These are phyloP conservation scores for Botrytis elliptica DNA, from an alignment of 2,329 filamentous ascomycete species.

Conservation along the genomic window DNA sequence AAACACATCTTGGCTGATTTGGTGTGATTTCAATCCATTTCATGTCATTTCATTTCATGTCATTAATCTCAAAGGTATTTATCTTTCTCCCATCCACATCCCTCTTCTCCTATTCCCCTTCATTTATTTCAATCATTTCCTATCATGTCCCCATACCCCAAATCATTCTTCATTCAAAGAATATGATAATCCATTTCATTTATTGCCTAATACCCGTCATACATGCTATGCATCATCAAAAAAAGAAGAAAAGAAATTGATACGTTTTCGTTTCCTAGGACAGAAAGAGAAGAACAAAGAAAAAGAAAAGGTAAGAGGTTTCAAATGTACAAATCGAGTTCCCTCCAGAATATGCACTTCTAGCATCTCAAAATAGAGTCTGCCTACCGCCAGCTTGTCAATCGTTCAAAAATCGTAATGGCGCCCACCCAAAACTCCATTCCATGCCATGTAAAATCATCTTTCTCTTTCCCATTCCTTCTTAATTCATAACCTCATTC, in stretches of 20 bases:
- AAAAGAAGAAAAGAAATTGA: not conserved
- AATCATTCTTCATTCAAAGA: not conserved
- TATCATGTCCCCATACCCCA: not conserved
- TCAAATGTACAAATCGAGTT: slow-evolving; percentile 3
- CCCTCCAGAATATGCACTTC: not conserved
- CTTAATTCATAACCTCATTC: not conserved
- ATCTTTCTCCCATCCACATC: not conserved
- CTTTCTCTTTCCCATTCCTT: not conserved
- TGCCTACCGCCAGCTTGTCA: not conserved
- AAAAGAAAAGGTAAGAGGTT: not conserved
- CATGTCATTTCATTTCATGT: not conserved
- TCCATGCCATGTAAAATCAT: slow-evolving; percentile 4
- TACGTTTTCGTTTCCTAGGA: not conserved
- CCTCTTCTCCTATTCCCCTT: not conserved
- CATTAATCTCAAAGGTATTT: not conserved
- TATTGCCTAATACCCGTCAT: not conserved
- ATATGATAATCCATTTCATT: not conserved
- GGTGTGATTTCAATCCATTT: not conserved
- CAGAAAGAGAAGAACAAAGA: slow-evolving; percentile 2
- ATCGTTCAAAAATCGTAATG: not conserved
- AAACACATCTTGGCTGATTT: not conserved
- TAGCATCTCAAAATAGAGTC: not conserved
- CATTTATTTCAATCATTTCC: not conserved
- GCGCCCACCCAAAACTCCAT: not conserved
- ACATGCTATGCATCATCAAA: slow-evolving; percentile 5